Evolutionary conservation across 2,329 filamentous ascomycete species (phyloP).

Genomic region (Rhexocercosporidium sp.): DNA sequence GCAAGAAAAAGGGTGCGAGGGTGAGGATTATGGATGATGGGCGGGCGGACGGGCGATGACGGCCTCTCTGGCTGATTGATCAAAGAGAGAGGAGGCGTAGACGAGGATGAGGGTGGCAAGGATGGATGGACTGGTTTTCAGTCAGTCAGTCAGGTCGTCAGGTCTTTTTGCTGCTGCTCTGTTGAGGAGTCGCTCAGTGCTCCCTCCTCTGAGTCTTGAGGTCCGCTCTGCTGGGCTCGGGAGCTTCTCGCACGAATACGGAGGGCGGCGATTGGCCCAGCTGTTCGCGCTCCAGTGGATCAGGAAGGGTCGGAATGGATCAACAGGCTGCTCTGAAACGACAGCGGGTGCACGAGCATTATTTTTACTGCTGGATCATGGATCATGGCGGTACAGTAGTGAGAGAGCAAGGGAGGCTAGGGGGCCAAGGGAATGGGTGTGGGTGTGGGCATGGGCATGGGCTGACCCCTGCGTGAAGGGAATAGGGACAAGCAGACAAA

Average conservation of each 20-base stretch:
- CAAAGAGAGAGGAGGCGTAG: background rate
- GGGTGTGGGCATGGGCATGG: constrained; percentile 3
- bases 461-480: background rate
- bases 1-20: too few species aligned
- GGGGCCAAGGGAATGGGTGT: background rate
- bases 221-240: background rate
- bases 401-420: background rate
- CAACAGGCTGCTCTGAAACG: constrained; percentile 18
- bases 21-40: too few species aligned
- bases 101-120: background rate
- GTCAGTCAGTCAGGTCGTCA: too few species aligned
- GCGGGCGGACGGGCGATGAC: background rate
- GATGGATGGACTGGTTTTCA: too few species aligned
- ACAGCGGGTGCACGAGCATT: constrained; percentile 14
- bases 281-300: constrained; percentile 5
- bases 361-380: too few species aligned
- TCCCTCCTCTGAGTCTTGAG: background rate
- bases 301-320: background rate
- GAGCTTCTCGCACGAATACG: background rate
- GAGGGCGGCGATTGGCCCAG: background rate
- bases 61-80: background rate
- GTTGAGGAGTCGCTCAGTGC: background rate
- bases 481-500: background rate
- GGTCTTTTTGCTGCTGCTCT: background rate
- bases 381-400: too few species aligned